Evolutionary conservation across 1,139 yeast species (phyloP).

Genomic region (Yamadazyma dushanensis): DNA sequence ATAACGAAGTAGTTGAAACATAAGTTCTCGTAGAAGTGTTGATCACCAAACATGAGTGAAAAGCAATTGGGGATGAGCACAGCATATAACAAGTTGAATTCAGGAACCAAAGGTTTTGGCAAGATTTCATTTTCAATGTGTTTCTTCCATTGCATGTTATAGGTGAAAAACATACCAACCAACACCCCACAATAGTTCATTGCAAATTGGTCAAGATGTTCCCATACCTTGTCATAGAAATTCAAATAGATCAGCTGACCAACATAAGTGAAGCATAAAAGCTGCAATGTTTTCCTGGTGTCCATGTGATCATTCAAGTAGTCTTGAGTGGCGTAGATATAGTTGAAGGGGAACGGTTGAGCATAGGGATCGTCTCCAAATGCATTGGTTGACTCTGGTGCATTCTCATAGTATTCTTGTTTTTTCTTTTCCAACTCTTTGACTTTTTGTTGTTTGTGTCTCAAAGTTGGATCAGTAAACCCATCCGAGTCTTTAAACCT

Average conservation of each 20-base stretch:
- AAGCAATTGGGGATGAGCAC: constrained; percentile 35
- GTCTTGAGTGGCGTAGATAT: constrained; percentile 37
- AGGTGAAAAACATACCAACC: constrained; percentile 30
- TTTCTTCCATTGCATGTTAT: constrained; percentile 22
- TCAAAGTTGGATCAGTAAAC: constrained; percentile 7
- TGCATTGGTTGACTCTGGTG: constrained; percentile 7
- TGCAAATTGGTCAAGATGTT: constrained; percentile 26
- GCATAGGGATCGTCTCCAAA: constrained; percentile 20
- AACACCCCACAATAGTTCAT: constrained; percentile 38
- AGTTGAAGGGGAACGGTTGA: constrained; percentile 28
- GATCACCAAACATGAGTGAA: constrained; percentile 14
- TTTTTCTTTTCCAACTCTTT: constrained; percentile 10
- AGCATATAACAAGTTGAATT: constrained; percentile 39
- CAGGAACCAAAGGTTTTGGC: constrained; percentile 31
- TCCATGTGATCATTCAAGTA: constrained; percentile 37
- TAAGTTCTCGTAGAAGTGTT: constrained; percentile 24
- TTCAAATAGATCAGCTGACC: constrained; percentile 32
- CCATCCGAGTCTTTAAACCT: constrained; percentile 21
- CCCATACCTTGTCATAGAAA: constrained; percentile 19
- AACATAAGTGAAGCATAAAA: constrained; percentile 31
- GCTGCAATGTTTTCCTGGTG: constrained; percentile 33
- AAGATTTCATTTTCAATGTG: constrained; percentile 15
- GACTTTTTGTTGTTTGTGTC: constrained; percentile 3
- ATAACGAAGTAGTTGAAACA: constrained; percentile 39
- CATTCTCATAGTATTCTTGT: constrained; percentile 6